These are phyloP conservation scores for Crithidia sp. DNA, from an alignment of 208 protist genomes.

Conservation along the genomic window DNA sequence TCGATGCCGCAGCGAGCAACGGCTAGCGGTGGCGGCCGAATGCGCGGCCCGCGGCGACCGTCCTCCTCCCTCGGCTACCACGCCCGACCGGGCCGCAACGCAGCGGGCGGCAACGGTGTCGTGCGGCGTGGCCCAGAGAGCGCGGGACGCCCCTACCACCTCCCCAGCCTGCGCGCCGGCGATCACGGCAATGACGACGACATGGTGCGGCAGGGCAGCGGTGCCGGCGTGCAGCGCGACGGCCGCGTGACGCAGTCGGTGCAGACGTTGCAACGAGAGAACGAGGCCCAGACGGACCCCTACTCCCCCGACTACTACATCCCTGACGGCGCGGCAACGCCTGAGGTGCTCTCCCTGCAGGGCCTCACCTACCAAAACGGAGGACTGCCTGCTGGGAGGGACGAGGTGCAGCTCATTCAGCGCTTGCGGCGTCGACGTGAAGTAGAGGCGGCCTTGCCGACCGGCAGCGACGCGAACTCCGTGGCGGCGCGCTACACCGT, in stretches of 20 bases:
- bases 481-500: conserved; percentile 49
- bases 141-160: conserved; percentile 36
- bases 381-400: conserved; percentile 77
- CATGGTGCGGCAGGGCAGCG: neutral
- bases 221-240: neutral
- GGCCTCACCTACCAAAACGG: conserved; percentile 65
- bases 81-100: neutral
- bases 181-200: neutral
- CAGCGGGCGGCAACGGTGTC: neutral
- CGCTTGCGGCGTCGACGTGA: conserved; percentile 83
- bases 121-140: conserved; percentile 15
- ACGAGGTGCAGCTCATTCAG: conserved; percentile 90
- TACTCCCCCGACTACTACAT: conserved; percentile 91
- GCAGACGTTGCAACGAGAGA: conserved; percentile 85
- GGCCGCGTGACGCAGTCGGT: conserved; percentile 20
- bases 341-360: conserved; percentile 75
- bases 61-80: conserved; percentile 10
- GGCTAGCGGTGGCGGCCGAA: neutral
- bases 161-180: conserved; percentile 32
- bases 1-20: neutral
- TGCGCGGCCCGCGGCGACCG: conserved; percentile 7
- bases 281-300: conserved; percentile 90
- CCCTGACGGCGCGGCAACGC: conserved; percentile 59
- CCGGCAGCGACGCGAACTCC: conserved; percentile 54
- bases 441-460: conserved; percentile 65